These are phyloP conservation scores for Globisporangium paroecandrum DNA, from an alignment of 352 stramenopile species.

Conservation along the genomic window DNA sequence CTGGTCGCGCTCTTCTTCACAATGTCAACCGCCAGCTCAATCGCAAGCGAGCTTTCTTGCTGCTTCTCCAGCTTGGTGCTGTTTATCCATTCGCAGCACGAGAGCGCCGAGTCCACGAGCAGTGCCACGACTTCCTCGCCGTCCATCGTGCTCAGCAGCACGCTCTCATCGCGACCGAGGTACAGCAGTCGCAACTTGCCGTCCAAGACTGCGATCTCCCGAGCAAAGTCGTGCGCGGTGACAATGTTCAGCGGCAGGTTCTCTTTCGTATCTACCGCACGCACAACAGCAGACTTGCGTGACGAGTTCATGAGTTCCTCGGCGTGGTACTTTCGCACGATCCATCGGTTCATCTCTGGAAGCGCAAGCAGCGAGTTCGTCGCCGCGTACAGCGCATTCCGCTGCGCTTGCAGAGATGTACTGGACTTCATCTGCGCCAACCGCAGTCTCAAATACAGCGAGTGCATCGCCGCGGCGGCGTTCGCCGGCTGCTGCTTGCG, in stretches of 20 bases:
- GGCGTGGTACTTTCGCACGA: conserved; percentile 67
- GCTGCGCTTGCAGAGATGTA: conserved; percentile 44
- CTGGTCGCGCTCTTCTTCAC: conserved; percentile 22
- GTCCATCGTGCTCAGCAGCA: conserved; percentile 57
- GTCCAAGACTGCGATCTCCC: conserved; percentile 54
- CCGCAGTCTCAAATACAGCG: conserved; percentile 46
- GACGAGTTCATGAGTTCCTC: conserved; percentile 39
- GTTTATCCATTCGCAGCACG: conserved; percentile 15
- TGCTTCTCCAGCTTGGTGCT: conserved; percentile 41
- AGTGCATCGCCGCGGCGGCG: conserved; percentile 56
- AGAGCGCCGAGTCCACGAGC: conserved; percentile 38
- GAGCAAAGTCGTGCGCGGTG: conserved; percentile 56
- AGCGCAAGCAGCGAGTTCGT: conserved; percentile 40
- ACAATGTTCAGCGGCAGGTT: conserved; percentile 45
- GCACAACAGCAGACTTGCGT: conserved; percentile 9
- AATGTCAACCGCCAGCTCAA: conserved; percentile 61
- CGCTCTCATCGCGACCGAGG: conserved; percentile 49
- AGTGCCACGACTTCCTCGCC: conserved; percentile 52
- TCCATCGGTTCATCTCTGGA: conserved; percentile 49
- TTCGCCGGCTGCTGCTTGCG: conserved; percentile 61
- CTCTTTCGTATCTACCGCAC: conserved; percentile 1
- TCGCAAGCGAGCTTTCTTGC: conserved; percentile 34
- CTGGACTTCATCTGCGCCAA: conserved; percentile 37
- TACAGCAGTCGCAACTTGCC: conserved; percentile 58
- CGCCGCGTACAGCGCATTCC: conserved; percentile 56